Percentiles rank a stretch among this genome's conserved stretches.
Evolutionary conservation across 2,329 filamentous ascomycete genomes (phyloP).

Genomic region (Diaporthe humulicola): DNA sequence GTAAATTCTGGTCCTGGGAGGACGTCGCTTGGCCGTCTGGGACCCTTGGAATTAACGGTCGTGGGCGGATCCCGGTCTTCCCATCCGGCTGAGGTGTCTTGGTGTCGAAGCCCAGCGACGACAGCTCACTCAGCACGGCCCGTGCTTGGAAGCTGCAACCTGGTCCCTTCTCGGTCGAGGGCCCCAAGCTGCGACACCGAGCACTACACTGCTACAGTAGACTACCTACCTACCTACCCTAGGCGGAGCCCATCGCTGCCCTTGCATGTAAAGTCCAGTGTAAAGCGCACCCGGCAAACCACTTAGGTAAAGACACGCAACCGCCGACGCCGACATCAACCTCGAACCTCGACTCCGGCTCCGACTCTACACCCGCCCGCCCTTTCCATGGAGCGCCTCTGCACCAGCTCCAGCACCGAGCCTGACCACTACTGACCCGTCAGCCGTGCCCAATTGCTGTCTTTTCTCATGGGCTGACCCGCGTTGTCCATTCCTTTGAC

Average conservation of each 20-base stretch:
- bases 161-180: conserved; percentile 37
- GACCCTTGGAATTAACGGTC: background rate
- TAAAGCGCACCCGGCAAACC: background rate
- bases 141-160: conserved; percentile 37
- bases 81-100: background rate
- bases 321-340: conserved; percentile 7
- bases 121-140: conserved; percentile 31
- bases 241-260: background rate
- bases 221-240: background rate
- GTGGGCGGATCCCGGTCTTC: background rate
- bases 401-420: conserved; percentile 17
- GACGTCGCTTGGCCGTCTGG: background rate
- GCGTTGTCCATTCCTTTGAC: conserved; percentile 14
- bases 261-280: background rate
- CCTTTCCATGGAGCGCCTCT: conserved; percentile 16
- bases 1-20: background rate
- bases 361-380: conserved; percentile 9
- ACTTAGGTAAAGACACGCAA: conserved; percentile 28
- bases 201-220: no score
- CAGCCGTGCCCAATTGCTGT: conserved; percentile 21
- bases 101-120: background rate
- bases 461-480: conserved; percentile 29
- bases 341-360: conserved; percentile 11
- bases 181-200: conserved; percentile 25
- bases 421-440: conserved; percentile 22